Conservation (phyloP, 2,329 filamentous ascomycete genomes). For the Alternaria infectoria region DNA sequence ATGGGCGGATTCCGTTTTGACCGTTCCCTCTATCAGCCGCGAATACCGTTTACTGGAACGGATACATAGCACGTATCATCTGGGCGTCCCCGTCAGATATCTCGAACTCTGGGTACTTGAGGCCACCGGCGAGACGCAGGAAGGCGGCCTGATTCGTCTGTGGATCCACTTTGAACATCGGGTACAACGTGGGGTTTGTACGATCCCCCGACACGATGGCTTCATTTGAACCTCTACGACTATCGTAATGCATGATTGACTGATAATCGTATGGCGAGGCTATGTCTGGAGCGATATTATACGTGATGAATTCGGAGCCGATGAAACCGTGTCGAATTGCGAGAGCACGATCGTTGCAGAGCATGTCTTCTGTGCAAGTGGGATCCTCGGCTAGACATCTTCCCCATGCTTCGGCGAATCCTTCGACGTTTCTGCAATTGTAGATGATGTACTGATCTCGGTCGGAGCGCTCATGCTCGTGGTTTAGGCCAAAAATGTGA, state of each 20-base stretch:
- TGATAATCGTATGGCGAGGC: not conserved
- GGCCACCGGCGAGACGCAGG: too few relatives aligned
- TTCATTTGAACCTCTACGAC: not conserved
- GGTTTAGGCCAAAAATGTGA: not conserved
- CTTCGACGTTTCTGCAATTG: not conserved
- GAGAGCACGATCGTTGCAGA: not conserved
- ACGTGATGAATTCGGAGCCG: not conserved
- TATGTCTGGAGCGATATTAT: not conserved
- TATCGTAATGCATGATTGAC: not conserved
- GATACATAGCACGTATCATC: not conserved
- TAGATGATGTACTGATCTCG: not conserved
- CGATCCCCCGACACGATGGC: not conserved
- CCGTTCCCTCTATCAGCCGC: not conserved
- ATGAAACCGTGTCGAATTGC: not conserved
- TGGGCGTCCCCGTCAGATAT: not conserved
- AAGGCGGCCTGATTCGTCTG: too few relatives aligned
- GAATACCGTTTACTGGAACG: not conserved
- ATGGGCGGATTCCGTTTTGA: too few relatives aligned
- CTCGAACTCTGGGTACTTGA: too few relatives aligned
- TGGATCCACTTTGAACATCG: not conserved
- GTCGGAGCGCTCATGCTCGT: not conserved
- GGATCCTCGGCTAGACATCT: not conserved
- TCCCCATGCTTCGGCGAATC: not conserved
- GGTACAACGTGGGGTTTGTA: not conserved
- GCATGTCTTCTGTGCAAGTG: not conserved